Conservation (phyloP, 495 filamentous ascomycete species). For the Tuber indicum region DNA sequence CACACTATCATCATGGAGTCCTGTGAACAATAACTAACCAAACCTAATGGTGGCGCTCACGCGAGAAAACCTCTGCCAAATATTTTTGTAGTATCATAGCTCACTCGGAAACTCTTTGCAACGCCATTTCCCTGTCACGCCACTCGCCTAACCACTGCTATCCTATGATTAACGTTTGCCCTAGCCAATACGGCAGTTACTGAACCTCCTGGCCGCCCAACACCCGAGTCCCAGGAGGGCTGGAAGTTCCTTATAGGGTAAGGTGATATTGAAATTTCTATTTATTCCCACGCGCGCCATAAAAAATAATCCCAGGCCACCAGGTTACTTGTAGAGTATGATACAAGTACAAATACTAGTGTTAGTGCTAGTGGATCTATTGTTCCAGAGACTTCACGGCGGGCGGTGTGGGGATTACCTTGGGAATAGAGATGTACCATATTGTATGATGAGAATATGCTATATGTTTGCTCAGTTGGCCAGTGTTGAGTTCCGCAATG, state of each 20-base stretch:
- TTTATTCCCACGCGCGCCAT: background rate
- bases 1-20: background rate
- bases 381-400: background rate
- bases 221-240: background rate
- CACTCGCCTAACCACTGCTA: background rate
- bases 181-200: background rate
- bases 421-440: too few relatives aligned
- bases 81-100: too few relatives aligned
- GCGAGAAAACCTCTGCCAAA: too few relatives aligned
- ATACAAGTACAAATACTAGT: too few relatives aligned
- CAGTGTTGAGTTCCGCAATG: too few relatives aligned
- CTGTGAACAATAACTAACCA: background rate
- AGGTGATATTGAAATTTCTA: background rate
- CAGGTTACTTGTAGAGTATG: too few relatives aligned
- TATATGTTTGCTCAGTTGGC: background rate
- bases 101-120: too few relatives aligned
- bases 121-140: too few relatives aligned
- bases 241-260: background rate
- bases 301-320: background rate
- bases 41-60: background rate
- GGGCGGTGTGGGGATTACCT: background rate
- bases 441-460: background rate
- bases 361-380: background rate
- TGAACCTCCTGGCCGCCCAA: background rate
- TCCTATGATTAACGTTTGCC: background rate